These are phyloP conservation scores for Komagataella mondaviorum DNA, from an alignment of 805 yeast genomes.

Conservation along the genomic window DNA sequence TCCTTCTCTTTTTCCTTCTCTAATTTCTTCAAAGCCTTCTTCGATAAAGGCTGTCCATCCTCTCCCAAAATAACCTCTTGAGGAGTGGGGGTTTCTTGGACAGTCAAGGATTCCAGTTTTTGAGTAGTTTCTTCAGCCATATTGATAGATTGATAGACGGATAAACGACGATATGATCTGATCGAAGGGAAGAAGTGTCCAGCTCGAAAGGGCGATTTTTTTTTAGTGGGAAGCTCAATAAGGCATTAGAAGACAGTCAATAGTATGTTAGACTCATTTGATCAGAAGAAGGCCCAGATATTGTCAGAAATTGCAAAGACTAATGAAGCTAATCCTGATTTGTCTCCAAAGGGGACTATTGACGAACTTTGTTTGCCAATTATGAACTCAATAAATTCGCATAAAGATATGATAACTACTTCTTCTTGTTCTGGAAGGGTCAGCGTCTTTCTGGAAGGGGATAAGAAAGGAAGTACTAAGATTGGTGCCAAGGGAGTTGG, in stretches of 20 bases:
- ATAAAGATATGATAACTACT: conserved; percentile 65
- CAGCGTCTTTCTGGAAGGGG: conserved; percentile 71
- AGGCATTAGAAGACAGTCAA: not conserved
- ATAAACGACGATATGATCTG: not conserved
- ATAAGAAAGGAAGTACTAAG: conserved; percentile 25
- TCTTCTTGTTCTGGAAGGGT: conserved; percentile 85
- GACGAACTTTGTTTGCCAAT: conserved; percentile 65
- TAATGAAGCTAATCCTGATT: conserved; percentile 28
- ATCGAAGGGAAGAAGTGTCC: not conserved
- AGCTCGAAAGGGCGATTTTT: not conserved
- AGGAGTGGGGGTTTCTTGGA: conserved; percentile 12
- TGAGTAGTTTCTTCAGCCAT: conserved; percentile 7
- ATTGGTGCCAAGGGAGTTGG: conserved; percentile 80
- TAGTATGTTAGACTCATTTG: conserved; percentile 39
- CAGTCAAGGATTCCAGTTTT: conserved; percentile 12
- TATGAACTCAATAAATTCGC: conserved; percentile 50
- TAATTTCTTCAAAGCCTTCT: conserved; percentile 89
- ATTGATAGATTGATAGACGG: not conserved
- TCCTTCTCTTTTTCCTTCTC: conserved; percentile 90
- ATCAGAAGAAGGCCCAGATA: conserved; percentile 48
- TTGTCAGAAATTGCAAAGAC: conserved; percentile 36
- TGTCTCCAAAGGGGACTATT: conserved; percentile 85
- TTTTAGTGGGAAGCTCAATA: not conserved
- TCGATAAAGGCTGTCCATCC: conserved; percentile 80
- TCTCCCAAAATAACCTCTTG: conserved; percentile 14